Evolutionary conservation across 345 rosid species (phyloP).

Genomic region (Syzygium jambos): DNA sequence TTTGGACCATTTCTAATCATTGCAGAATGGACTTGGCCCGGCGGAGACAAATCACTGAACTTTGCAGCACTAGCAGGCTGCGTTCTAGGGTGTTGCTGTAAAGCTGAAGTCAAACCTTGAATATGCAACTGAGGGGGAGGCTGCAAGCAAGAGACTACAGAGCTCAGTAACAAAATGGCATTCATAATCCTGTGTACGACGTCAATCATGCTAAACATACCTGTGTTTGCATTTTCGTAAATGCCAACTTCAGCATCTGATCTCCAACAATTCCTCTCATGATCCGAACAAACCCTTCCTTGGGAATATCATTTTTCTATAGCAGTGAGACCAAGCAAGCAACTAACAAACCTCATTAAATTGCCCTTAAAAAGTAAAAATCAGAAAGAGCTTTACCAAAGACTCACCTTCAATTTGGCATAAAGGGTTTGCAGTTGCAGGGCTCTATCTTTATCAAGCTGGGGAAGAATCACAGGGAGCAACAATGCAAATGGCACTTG

Average conservation of each 20-base stretch:
- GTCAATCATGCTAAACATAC: slow-evolving; percentile 12
- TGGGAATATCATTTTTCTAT: slow-evolving; percentile 79
- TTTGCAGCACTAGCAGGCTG: slow-evolving; percentile 26
- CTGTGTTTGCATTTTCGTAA: slow-evolving; percentile 58
- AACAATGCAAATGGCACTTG: slow-evolving; percentile 74
- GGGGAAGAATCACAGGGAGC: slow-evolving; percentile 72
- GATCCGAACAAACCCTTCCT: slow-evolving; percentile 75
- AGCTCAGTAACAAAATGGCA: not conserved
- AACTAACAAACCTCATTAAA: not conserved
- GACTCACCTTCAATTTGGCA: slow-evolving; percentile 58
- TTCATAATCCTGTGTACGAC: not conserved
- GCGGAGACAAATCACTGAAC: slow-evolving; percentile 31
- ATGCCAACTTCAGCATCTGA: slow-evolving; percentile 81
- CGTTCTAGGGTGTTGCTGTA: slow-evolving; percentile 30
- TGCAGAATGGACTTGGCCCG: slow-evolving; percentile 1
- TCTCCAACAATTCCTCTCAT: slow-evolving; percentile 90
- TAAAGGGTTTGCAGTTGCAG: slow-evolving; percentile 80
- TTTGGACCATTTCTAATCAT: not conserved
- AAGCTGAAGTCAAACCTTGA: slow-evolving; percentile 41
- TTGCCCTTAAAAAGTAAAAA: not conserved
- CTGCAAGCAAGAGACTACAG: slow-evolving; percentile 24
- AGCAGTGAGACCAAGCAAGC: slow-evolving; percentile 11
- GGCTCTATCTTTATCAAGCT: slow-evolving; percentile 91
- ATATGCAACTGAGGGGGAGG: slow-evolving; percentile 39
- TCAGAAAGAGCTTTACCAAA: slow-evolving; percentile 3